Percentiles rank a stretch among this genome's conserved stretches.
Conservation (phyloP, 495 filamentous ascomycete genomes). For the Neurospora sp. region DNA sequence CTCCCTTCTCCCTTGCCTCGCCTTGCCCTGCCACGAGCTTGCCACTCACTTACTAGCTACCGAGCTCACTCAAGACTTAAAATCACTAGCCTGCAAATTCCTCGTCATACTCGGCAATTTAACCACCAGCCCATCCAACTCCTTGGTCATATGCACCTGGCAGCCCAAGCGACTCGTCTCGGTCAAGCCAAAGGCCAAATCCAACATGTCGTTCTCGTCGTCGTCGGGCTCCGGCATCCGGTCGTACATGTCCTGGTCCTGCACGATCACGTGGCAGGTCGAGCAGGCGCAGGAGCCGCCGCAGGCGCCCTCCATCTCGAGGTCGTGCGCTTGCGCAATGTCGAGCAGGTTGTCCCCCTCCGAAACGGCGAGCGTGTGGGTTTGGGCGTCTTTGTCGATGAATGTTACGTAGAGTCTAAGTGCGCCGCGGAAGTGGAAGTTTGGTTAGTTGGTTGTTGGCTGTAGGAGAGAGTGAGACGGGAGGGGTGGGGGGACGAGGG, state of each 20-base stretch:
- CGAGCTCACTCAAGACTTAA: conserved; percentile 29
- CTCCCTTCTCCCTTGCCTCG: too few relatives aligned
- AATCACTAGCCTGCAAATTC: conserved; percentile 93
- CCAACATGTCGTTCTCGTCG: conserved; percentile 99
- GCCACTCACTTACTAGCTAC: too few relatives aligned
- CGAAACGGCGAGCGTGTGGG: conserved; percentile 65
- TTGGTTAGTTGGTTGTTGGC: too few relatives aligned
- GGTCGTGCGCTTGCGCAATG: conserved; percentile 86
- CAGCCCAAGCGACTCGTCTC: conserved; percentile 92
- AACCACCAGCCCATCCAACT: conserved; percentile 77
- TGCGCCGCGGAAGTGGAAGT: neutral
- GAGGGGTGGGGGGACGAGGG: neutral
- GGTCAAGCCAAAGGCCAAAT: conserved; percentile 88
- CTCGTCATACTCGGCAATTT: conserved; percentile 86
- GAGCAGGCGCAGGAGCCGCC: conserved; percentile 94
- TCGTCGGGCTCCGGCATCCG: conserved; percentile 87
- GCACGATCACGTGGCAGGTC: conserved; percentile 93
- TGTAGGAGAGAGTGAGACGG: too few relatives aligned
- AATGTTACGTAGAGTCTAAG: conserved; percentile 79
- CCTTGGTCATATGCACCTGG: conserved; percentile 84
- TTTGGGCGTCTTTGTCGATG: conserved; percentile 80
- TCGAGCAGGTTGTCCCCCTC: conserved; percentile 88
- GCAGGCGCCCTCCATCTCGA: conserved; percentile 98
- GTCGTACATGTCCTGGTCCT: conserved; percentile 74
- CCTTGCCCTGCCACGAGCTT: too few relatives aligned